A percentile compares a stretch with the other conserved stretches of the same genome.
Conservation (phyloP, 2,329 filamentous ascomycete genomes). For the Aspergillus aculeatus region DNA sequence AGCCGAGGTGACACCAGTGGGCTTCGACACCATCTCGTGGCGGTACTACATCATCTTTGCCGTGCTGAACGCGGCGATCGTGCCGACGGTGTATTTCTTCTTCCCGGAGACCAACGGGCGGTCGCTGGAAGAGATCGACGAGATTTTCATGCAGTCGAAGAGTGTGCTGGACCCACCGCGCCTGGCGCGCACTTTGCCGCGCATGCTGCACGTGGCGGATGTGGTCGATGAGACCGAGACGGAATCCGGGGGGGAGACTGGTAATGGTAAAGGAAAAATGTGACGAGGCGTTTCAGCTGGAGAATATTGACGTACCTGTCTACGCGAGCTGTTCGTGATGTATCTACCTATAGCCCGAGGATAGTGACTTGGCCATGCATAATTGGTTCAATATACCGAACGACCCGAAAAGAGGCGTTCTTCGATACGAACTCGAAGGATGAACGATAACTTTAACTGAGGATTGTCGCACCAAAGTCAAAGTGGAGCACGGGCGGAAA, state of each 20-base stretch:
- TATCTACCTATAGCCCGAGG: not conserved
- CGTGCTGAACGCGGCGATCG: constrained; percentile 37
- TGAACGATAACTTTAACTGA: no score
- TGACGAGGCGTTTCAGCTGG: not conserved
- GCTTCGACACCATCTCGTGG: constrained; percentile 49
- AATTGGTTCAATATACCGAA: no score
- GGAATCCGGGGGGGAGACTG: not conserved
- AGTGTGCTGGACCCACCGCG: constrained; percentile 27
- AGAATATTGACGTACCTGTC: no score
- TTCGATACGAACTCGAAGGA: no score
- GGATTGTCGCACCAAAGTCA: no score
- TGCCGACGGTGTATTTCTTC: constrained; percentile 37
- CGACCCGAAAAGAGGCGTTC: no score
- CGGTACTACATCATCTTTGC: constrained; percentile 48
- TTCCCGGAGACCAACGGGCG: constrained; percentile 42
- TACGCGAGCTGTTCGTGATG: no score
- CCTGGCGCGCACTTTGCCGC: constrained; percentile 21
- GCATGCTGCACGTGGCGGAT: constrained; percentile 19
- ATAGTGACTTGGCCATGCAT: not conserved
- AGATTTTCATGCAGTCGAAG: constrained; percentile 37
- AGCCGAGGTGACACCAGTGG: constrained; percentile 39
- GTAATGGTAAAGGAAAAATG: not conserved
- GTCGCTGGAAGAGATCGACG: constrained; percentile 41
- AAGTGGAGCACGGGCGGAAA: no score
- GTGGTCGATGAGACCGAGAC: constrained; percentile 8